Conservation (phyloP, 345 rosid genomes). For the Pelargonium nanum region DNA sequence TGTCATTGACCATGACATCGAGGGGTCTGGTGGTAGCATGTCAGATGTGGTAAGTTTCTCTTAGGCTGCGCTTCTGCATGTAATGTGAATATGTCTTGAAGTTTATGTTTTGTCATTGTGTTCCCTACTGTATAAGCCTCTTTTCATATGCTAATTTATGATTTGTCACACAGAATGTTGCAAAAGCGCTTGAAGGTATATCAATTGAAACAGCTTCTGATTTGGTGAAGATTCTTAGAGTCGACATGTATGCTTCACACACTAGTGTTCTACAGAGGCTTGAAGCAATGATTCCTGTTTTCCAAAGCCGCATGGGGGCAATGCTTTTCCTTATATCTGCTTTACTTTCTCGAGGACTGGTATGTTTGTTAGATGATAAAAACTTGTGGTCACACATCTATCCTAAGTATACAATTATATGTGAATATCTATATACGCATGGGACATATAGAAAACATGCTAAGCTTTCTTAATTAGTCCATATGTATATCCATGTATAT, state of each 20-base stretch:
- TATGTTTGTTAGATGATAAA: slow-evolving; percentile 20
- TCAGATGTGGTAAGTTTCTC: slow-evolving; percentile 49
- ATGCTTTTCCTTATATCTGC: slow-evolving; percentile 90
- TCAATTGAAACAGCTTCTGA: slow-evolving; percentile 74
- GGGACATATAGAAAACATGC: too few relatives aligned
- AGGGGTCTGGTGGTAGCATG: slow-evolving; percentile 20
- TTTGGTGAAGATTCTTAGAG: slow-evolving; percentile 61
- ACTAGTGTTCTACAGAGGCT: slow-evolving; percentile 47
- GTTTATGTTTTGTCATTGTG: background rate
- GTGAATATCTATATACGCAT: too few relatives aligned
- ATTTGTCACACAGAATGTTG: slow-evolving; percentile 30
- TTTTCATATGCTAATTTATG: background rate
- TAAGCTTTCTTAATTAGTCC: too few relatives aligned
- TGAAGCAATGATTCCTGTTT: slow-evolving; percentile 49
- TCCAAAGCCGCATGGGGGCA: slow-evolving; percentile 93
- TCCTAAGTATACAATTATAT: too few relatives aligned
- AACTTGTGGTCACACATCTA: background rate
- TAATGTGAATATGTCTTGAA: slow-evolving; percentile 7
- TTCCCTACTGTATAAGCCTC: background rate
- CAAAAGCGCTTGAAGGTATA: slow-evolving; percentile 52
- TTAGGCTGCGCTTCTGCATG: too few relatives aligned
- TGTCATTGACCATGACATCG: slow-evolving; percentile 19
- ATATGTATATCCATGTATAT: too few relatives aligned
- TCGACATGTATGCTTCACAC: slow-evolving; percentile 42
- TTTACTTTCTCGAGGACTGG: slow-evolving; percentile 93